Conservation (phyloP, 108 stramenopile species). For the Cyclotella choctawhatcheeana region DNA sequence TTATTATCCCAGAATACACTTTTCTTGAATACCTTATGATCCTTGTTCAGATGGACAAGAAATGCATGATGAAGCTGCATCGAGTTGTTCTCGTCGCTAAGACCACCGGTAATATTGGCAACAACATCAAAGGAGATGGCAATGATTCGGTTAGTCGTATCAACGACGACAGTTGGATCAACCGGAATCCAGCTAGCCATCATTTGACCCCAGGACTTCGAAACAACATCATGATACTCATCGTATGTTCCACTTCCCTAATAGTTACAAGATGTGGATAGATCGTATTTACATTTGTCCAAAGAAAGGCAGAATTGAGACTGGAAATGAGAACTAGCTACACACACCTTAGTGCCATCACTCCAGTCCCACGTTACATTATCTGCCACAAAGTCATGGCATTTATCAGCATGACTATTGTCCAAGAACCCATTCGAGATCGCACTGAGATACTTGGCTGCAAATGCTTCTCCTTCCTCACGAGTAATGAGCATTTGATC, state of each 20-base stretch:
- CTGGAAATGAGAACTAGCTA: too few relatives aligned
- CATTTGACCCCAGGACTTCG: constrained; percentile 4
- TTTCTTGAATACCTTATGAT: background rate
- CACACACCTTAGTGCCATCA: constrained; percentile 13
- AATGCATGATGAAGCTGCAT: background rate
- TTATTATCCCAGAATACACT: constrained; percentile 6
- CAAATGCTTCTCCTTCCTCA: constrained; percentile 3
- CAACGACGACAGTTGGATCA: constrained; percentile 2
- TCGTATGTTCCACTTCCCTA: constrained; percentile 1
- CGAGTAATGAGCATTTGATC: background rate
- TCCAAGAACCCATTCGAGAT: constrained; percentile 1
- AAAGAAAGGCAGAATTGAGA: background rate
- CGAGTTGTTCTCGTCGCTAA: background rate
- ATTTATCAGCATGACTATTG: constrained; percentile 3
- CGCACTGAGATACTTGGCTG: background rate
- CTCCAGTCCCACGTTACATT: constrained; percentile 14
- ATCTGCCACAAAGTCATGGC: constrained; percentile 1
- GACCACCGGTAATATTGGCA: constrained; percentile 5
- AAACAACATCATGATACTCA: background rate
- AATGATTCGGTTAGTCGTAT: background rate
- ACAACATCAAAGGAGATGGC: background rate
- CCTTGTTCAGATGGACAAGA: background rate
- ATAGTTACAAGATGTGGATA: background rate
- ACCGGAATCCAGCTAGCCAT: background rate
- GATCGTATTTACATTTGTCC: background rate